phyloP scores from a whole-genome alignment of 2,329 filamentous ascomycete genomes.

The Macrophomina phaseolina region DNA sequence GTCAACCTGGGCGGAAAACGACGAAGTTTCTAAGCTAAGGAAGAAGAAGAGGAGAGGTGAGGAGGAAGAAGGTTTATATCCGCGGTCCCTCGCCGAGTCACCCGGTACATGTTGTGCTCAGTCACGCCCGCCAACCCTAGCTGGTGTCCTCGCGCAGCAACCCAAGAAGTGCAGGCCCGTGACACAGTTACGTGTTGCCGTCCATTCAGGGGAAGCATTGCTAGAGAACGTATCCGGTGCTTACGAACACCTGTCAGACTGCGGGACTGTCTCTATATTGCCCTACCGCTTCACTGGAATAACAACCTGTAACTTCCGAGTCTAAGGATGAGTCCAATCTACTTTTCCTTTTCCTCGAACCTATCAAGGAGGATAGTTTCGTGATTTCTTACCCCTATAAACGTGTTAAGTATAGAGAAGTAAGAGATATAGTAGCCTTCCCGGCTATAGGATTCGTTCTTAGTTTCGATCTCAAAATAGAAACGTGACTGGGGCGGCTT shows the following conservation, averaged over 20 bases:
- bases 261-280: conserved; percentile 66
- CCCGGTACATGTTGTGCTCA: too few relatives aligned
- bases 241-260: conserved; percentile 60
- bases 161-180: too few relatives aligned
- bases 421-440: conserved; percentile 53
- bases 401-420: conserved; percentile 53
- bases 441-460: conserved; percentile 36
- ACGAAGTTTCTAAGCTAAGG: too few relatives aligned
- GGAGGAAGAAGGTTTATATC: too few relatives aligned
- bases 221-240: conserved; percentile 52
- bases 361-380: conserved; percentile 57
- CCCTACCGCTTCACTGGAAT: conserved; percentile 32
- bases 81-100: too few relatives aligned
- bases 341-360: conserved; percentile 65
- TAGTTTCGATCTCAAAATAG: too few relatives aligned
- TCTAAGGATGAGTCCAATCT: conserved; percentile 30
- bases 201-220: conserved; percentile 31
- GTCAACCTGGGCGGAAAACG: too few relatives aligned
- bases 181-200: conserved; percentile 45
- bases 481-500: too few relatives aligned
- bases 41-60: too few relatives aligned
- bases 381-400: conserved; percentile 61
- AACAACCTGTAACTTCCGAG: neutral
- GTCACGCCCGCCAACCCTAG: too few relatives aligned
- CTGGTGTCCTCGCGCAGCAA: too few relatives aligned